Percentiles rank a stretch among this genome's conserved stretches.
These are phyloP conservation scores for Phytophthora brassicae DNA, from an alignment of 352 stramenopile species.

Conservation along the genomic window DNA sequence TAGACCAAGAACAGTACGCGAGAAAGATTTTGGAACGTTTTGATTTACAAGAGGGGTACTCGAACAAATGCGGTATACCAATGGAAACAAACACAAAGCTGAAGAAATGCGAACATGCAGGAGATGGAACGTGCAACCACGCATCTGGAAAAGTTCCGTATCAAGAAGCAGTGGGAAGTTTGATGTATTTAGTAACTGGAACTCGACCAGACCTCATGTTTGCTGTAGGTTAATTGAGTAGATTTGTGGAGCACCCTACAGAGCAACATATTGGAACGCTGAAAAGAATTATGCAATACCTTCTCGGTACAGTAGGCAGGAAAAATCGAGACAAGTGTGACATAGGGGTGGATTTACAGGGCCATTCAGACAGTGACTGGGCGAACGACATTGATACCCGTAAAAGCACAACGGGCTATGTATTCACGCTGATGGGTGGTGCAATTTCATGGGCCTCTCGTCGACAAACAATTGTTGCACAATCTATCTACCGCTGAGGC, in stretches of 20 bases:
- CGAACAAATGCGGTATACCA: conserved; percentile 4
- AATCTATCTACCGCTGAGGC: conserved; percentile 14
- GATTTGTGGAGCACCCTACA: not conserved
- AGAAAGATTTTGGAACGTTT: not conserved
- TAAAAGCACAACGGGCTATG: conserved; percentile 6
- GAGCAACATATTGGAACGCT: conserved; percentile 2
- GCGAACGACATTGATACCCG: not conserved
- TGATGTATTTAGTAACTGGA: not conserved
- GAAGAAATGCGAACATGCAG: conserved; percentile 1
- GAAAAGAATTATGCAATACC: not conserved
- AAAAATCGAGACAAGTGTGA: not conserved
- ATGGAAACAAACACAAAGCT: conserved; percentile 4
- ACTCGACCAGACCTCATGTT: not conserved
- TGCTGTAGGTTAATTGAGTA: conserved; percentile 1
- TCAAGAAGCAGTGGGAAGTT: not conserved
- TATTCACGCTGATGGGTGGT: conserved; percentile 1
- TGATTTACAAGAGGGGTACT: conserved; percentile 1
- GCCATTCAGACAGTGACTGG: conserved; percentile 6
- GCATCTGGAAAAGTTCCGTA: conserved; percentile 5
- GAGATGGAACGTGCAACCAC: not conserved
- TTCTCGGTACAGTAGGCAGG: not conserved
- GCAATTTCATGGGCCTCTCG: conserved; percentile 5
- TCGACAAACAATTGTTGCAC: conserved; percentile 8
- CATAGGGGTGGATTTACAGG: conserved; percentile 1
- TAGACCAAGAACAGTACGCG: not conserved